phyloP scores from a whole-genome alignment of 176 grass and related monocot species.

The Oryza meyeriana region DNA sequence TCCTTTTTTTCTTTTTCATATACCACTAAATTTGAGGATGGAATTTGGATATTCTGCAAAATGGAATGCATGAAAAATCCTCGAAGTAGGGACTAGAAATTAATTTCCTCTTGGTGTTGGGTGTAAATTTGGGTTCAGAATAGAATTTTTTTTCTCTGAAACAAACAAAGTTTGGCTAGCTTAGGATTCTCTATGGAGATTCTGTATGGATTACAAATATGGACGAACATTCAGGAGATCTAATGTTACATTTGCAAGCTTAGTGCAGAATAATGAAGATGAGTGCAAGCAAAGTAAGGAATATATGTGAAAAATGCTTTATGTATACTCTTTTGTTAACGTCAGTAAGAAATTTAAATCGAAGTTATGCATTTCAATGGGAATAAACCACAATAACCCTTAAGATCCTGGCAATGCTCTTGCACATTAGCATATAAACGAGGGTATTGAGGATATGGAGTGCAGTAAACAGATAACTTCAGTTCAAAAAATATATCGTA shows the following conservation, averaged over 20 bases:
- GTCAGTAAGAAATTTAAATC: not conserved
- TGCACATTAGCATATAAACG: not conserved
- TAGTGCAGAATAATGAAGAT: not conserved
- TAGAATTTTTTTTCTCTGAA: not conserved
- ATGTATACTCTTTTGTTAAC: not conserved
- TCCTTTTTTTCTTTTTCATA: not conserved
- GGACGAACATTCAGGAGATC: not conserved
- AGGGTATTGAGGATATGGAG: too few relatives aligned
- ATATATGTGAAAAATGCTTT: not conserved
- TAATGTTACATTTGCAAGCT: not conserved
- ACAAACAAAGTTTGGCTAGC: not conserved
- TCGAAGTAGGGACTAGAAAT: constrained; percentile 19
- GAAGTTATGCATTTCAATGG: not conserved
- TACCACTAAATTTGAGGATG: not conserved
- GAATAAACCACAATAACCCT: not conserved
- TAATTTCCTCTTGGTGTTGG: constrained; percentile 10
- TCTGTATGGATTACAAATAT: not conserved
- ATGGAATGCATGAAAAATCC: constrained; percentile 2
- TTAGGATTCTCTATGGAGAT: constrained; percentile 26
- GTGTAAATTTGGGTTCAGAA: constrained; percentile 35
- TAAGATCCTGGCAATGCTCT: too few relatives aligned
- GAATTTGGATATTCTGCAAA: not conserved
- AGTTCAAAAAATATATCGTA: not conserved
- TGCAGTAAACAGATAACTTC: not conserved
- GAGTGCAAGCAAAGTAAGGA: not conserved